Evolutionary conservation across 2,329 filamentous ascomycete species (phyloP), one percentile per base, ranked within the genome.

Genomic region (Fusarium sp.): DNA sequence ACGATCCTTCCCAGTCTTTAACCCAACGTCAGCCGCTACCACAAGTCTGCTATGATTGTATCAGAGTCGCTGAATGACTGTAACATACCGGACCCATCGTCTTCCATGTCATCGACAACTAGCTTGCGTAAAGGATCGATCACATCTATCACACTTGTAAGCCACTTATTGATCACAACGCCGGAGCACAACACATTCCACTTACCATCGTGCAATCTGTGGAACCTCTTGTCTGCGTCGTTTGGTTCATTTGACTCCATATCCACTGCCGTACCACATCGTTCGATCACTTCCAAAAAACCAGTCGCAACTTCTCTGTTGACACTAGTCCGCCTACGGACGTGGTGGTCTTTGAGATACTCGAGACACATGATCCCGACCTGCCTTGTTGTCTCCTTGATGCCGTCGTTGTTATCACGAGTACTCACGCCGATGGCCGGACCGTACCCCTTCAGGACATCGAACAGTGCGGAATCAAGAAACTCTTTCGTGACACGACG

Each of bases 71-170:
- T 72, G 58, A 74, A 63, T 59, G 73, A 73, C 68, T 73, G 72
- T 53, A 73, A 85, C 86, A 81, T 86, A 88, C 87, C 87, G 71
- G 87, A 88, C 71, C 80, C 86, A 57, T 89, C 87, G 55, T 89
- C 87, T 66, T 89, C 87, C 59, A 87, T 75, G 63, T 88, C 85
- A 51, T 89, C 87, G 18, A 88, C 83, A 45, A 87, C 81, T n/a
- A 91, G 78, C 50, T 80, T 81, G 40, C 82, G 82, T 73, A 92
- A 83, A n/a, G 81, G 75, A 16, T 83, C 82, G 15, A 85, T 64
- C 6, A 88, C 81, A 29, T 80, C 79, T 81, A 59, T 45, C 16
- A 42, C 27, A 49, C 20, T 16, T 49, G 46, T 75, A 50, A 76
- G 70, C 50, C 15, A 56, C 47, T 22, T 15, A 34, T 71, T 49